Conservation (phyloP, 345 rosid genomes). For the Alliaria petiolata region DNA sequence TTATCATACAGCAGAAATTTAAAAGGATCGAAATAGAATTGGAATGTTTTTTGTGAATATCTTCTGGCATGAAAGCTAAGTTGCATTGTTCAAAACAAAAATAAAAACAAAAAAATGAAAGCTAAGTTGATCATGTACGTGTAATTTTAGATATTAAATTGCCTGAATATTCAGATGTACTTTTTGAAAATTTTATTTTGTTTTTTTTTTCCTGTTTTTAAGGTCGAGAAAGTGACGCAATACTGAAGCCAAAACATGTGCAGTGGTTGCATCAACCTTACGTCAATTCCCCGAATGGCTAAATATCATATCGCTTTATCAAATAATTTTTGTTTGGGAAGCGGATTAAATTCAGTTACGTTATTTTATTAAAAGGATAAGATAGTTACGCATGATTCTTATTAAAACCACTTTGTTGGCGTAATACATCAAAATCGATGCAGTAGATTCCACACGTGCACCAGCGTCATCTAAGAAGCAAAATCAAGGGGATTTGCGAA, state of each 20-base stretch:
- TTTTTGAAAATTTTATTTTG: background rate
- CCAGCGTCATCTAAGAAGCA: too few relatives aligned
- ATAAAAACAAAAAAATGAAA: too few relatives aligned
- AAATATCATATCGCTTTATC: background rate
- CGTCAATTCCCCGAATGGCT: background rate
- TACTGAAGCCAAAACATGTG: slow-evolving; percentile 12
- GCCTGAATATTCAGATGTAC: slow-evolving; percentile 9
- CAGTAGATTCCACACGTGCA: background rate
- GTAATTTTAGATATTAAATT: background rate
- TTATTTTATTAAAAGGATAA: background rate
- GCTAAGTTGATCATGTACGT: background rate
- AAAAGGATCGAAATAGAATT: background rate
- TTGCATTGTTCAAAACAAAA: too few relatives aligned
- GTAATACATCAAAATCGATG: background rate
- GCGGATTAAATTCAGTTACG: background rate
- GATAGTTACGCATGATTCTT: too few relatives aligned
- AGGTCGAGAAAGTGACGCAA: slow-evolving; percentile 16
- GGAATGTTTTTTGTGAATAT: background rate
- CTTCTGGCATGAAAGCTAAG: background rate
- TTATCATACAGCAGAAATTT: background rate
- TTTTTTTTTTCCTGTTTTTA: background rate
- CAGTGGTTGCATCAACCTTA: slow-evolving; percentile 22
- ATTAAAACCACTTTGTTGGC: background rate
- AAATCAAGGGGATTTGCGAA: too few relatives aligned
- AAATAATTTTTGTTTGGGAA: background rate